A percentile compares a stretch with the other conserved stretches of the same genome.
These are phyloP conservation scores for Apophysomyces variabilis DNA, from an alignment of 371 early-diverging fungal species.

Conservation along the genomic window DNA sequence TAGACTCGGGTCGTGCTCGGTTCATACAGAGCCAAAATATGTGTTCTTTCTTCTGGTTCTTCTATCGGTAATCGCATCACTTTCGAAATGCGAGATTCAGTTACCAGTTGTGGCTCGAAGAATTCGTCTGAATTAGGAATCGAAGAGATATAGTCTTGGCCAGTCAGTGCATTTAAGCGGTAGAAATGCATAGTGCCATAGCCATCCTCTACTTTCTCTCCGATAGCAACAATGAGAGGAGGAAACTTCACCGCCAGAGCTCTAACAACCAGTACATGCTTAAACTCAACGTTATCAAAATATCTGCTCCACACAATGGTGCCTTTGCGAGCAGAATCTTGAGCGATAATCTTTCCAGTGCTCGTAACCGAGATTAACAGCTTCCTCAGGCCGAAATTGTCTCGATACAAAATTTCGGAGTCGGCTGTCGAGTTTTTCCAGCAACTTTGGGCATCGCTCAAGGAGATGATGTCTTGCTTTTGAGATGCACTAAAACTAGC, in stretches of 20 bases:
- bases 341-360: constrained; percentile 82
- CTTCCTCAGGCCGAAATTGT: constrained; percentile 87
- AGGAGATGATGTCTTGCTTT: constrained; percentile 20
- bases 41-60: constrained; percentile 71
- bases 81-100: constrained; percentile 54
- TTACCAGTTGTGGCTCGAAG: constrained; percentile 57
- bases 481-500: constrained; percentile 14
- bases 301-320: constrained; percentile 76
- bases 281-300: constrained; percentile 46
- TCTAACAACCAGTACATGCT: constrained; percentile 66
- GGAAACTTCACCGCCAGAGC: constrained; percentile 70
- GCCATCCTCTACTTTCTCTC: constrained; percentile 47
- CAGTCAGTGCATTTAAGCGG: constrained; percentile 77
- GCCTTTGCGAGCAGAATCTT: constrained; percentile 78
- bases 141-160: constrained; percentile 56
- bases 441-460: constrained; percentile 39
- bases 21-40: constrained; percentile 64
- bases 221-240: constrained; percentile 74
- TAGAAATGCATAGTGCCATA: constrained; percentile 51
- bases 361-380: constrained; percentile 76
- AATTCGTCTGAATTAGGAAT: constrained; percentile 37
- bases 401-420: constrained; percentile 56
- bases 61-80: constrained; percentile 68
- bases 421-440: constrained; percentile 23
- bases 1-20: constrained; percentile 62